Base-by-base conservation (phyloP, 176 grass and related monocot genomes). In the Rhynchospora pubera region DNA sequence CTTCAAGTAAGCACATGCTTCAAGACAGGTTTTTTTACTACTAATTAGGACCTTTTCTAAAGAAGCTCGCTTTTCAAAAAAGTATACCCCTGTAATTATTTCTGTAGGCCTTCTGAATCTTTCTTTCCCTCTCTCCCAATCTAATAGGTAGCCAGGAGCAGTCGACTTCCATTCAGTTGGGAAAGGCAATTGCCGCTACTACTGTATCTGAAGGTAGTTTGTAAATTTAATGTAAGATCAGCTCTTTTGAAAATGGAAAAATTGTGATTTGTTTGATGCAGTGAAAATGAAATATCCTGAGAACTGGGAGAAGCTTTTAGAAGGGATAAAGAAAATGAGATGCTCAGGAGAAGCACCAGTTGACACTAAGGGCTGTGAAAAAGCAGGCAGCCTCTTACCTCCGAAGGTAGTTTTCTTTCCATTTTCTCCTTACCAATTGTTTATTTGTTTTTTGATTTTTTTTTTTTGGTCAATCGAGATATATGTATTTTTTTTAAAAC, bases 351-450 rank as follows among this genome's bases (percentile, higher is more conserved):
- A 91, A 80, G 92, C 96, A 55, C 96, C 92, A n/a, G 92, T 95
- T 61, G 96, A 98, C 70, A 91, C 92, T 1, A 98, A 87, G 86
- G 92, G 87, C 55, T 98, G 96, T 86, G 96, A 98, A 89, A 98
- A 93, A 45, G 90, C 92, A 70, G 96, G 96, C 46, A 91, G 71
- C 85, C 82, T 87, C 80, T 86, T 98, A 83, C 92, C 96, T 57
- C 96, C 89, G 0, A 98, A 93, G 90, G 96, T 98, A 88, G 61
- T 78, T 66, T 81, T 84, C 44, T 82, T 28, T 28, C 26, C 26
- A 1, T 28, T 28, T 28, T 82, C 45, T 65, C 28, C 59, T n/a
- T 9, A 28, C 53, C 65, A 43, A 21, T 83, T 2, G 12, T 73
- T 16, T n/a, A n/a, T 14, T 32, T 28, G n/a, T n/a, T n/a, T n/a